A percentile compares a stretch with the other conserved stretches of the same genome.
phyloP scores from a whole-genome alignment of 192 early-diverging fungal species.

The Backusella luteola region DNA sequence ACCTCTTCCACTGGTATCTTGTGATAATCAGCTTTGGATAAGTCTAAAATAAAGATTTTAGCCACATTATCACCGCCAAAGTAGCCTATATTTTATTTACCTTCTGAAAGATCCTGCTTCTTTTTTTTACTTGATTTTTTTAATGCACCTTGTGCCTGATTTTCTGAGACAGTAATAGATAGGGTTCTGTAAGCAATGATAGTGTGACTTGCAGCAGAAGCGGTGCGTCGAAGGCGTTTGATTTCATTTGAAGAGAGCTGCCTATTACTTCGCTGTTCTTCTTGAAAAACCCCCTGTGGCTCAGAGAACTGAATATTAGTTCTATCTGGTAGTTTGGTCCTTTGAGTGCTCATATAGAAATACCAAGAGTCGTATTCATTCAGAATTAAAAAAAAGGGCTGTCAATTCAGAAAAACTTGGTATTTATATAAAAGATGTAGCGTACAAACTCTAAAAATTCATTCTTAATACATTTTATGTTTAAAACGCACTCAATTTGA shows the following conservation, averaged over 20 bases:
- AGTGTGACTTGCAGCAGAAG: slow-evolving; percentile 2
- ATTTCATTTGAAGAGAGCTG: neutral
- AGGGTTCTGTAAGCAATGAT: slow-evolving; percentile 50
- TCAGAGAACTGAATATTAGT: neutral
- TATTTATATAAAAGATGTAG: neutral
- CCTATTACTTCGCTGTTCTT: neutral
- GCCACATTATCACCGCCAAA: no score
- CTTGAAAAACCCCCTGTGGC: neutral
- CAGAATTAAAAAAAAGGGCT: neutral
- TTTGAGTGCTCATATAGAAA: neutral
- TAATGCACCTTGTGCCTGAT: slow-evolving; percentile 18
- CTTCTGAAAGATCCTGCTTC: slow-evolving; percentile 3
- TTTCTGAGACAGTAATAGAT: slow-evolving; percentile 45
- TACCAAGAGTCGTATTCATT: neutral
- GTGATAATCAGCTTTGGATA: slow-evolving; percentile 43
- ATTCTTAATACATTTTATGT: neutral
- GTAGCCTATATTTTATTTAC: neutral
- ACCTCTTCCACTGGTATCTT: slow-evolving; percentile 42
- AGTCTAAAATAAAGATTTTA: slow-evolving; percentile 24
- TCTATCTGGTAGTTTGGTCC: neutral
- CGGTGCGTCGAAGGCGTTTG: neutral
- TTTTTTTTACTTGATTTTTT: slow-evolving; percentile 14
- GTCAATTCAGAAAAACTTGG: neutral
- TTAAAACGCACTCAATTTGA: neutral
- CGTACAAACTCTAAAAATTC: neutral